Evolutionary conservation across 192 early-diverging fungal species (phyloP), one percentile per base, ranked within the genome.

Genomic region (Piromyces finnis): DNA sequence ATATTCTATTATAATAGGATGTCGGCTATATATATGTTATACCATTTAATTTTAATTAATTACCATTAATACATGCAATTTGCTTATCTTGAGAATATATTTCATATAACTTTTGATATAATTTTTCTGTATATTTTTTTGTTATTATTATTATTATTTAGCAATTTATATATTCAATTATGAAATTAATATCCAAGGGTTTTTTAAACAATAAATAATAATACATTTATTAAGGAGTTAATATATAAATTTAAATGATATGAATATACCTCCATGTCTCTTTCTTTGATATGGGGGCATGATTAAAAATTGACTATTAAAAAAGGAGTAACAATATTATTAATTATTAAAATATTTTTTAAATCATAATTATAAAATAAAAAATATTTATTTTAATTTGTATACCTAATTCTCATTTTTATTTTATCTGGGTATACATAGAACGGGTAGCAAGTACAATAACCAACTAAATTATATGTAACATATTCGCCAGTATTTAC

Each of bases 231-330:
- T n/a, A n/a, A n/a, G n/a, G n/a, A n/a, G n/a, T n/a, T n/a, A n/a
- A 29, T 79, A 78, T 28, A 29, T 82, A n/a, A 12, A 29, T 29
- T 28, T 35, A 28, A 18, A 77, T 59, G 77, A 80, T 77, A 27
- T 81, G 13, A 68, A 84, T 83, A 81, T 86, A 82, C 91, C 88
- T 79, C 95, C 97, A 84, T 96, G 95, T 29, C 95, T 94, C 79
- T 89, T 85, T 78, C 88, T 86, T 82, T 95, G 95, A 84, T 88
- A 97, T 51, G 95, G 93, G 29, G 97, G 97, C 80, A 98, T 83
- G n/a, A 98, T 90, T 14, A 98, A 81, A 82, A 97, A 95, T 89
- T 98, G 97, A 84, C 95, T 94, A 79, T 26, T n/a, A 9, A 41
- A 28, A 0, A 82, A 78, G 82, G 27, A n/a, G n/a, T n/a, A n/a